A percentile compares a stretch with the other conserved stretches of the same genome.
These are phyloP conservation scores for Scutellaria barbata DNA, from an alignment of 257 asterid species.

Conservation along the genomic window DNA sequence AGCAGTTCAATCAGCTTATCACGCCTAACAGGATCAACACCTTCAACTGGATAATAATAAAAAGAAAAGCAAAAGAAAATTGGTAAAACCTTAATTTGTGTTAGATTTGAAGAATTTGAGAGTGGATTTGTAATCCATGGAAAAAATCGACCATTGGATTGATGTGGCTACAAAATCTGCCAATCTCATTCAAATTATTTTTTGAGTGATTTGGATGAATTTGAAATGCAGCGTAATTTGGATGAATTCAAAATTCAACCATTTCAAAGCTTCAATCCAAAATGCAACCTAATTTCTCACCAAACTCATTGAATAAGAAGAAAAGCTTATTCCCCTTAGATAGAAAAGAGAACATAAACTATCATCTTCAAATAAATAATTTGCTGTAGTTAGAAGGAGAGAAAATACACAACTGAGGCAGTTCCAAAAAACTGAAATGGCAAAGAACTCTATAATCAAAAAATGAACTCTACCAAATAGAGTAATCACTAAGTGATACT, in stretches of 20 bases:
- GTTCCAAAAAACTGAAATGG: background rate
- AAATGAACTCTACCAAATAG: slow-evolving; percentile 22
- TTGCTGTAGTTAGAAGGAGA: background rate
- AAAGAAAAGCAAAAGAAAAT: slow-evolving; percentile 23
- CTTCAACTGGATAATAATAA: slow-evolving; percentile 72
- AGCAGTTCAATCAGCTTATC: slow-evolving; percentile 81
- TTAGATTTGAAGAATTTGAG: too few relatives aligned
- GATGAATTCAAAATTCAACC: too few relatives aligned
- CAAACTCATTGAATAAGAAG: slow-evolving; percentile 16
- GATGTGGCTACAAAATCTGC: too few relatives aligned
- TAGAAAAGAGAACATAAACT: background rate
- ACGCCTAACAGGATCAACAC: slow-evolving; percentile 89
- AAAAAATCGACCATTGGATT: too few relatives aligned
- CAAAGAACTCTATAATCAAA: slow-evolving; percentile 4
- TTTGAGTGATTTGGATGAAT: too few relatives aligned
- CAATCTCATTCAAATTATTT: too few relatives aligned
- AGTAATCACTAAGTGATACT: background rate
- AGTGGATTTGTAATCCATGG: too few relatives aligned
- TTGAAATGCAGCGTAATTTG: too few relatives aligned
- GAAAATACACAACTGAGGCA: background rate
- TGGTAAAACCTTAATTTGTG: background rate
- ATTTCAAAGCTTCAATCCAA: too few relatives aligned
- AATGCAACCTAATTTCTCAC: slow-evolving; percentile 8
- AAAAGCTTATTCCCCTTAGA: slow-evolving; percentile 16
- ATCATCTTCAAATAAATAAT: background rate